These are phyloP conservation scores for Pseudogymnoascus sp. DNA, from an alignment of 2,329 filamentous ascomycete species.

Conservation along the genomic window DNA sequence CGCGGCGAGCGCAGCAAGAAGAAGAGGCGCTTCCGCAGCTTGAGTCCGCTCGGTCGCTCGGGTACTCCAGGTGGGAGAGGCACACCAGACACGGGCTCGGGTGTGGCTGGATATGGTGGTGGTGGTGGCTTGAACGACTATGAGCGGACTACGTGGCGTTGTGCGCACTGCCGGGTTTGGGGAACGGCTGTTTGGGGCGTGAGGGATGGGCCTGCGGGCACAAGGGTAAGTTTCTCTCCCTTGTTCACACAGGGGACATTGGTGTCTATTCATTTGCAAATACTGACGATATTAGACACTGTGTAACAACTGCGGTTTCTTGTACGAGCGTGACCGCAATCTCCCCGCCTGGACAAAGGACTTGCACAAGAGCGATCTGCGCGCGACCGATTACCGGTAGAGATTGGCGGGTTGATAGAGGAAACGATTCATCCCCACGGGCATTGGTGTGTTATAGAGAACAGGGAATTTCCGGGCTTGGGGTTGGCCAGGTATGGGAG, in stretches of 20 bases:
- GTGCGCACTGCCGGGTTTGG: slow-evolving; percentile 79
- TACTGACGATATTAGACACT: slow-evolving; percentile 49
- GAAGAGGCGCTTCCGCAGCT: slow-evolving; percentile 82
- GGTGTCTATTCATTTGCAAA: slow-evolving; percentile 12
- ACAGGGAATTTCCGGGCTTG: neutral
- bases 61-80: slow-evolving; percentile 64
- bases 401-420: neutral
- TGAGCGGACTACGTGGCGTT: slow-evolving; percentile 80
- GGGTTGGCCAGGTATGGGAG: neutral
- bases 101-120: slow-evolving; percentile 56
- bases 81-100: slow-evolving; percentile 74
- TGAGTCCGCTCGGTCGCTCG: slow-evolving; percentile 69
- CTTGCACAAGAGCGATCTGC: slow-evolving; percentile 44
- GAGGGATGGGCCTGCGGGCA: slow-evolving; percentile 77
- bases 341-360: slow-evolving; percentile 71
- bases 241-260: neutral
- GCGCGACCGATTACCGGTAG: slow-evolving; percentile 27
- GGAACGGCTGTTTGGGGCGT: slow-evolving; percentile 92
- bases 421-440: neutral
- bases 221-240: slow-evolving; percentile 55
- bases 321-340: slow-evolving; percentile 80
- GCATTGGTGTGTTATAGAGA: neutral
- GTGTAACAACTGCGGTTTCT: slow-evolving; percentile 85
- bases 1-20: slow-evolving; percentile 90
- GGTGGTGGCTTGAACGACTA: slow-evolving; percentile 60